Conservation (phyloP, 2,329 filamentous ascomycete genomes). For the Curvularia eragrostidis region DNA sequence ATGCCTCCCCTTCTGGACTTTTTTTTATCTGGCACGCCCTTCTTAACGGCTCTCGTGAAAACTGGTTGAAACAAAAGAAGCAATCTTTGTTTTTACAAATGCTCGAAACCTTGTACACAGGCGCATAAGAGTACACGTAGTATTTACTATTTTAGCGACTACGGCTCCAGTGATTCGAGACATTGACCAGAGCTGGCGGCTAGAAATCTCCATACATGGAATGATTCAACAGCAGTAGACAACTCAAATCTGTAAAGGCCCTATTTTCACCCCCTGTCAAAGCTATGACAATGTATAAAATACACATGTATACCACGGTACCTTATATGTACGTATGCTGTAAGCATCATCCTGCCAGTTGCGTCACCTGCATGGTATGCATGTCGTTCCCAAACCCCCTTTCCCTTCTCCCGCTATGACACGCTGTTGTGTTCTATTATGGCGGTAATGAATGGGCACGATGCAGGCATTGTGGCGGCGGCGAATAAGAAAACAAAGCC, state of each 20-base stretch:
- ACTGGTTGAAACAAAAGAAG: background rate
- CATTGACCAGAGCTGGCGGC: background rate
- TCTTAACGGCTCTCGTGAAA: background rate
- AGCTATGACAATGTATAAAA: background rate
- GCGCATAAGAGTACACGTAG: background rate
- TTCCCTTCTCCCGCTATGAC: background rate
- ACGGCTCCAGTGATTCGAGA: background rate
- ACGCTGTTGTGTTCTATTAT: background rate
- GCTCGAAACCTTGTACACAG: background rate
- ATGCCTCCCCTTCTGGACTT: background rate
- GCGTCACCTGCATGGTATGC: background rate
- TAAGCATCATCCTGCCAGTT: background rate
- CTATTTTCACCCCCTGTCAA: background rate
- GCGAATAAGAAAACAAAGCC: conserved; percentile 1
- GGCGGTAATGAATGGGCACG: background rate
- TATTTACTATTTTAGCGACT: too few relatives aligned
- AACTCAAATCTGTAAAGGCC: background rate
- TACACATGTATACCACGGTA: background rate
- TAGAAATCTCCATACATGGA: background rate
- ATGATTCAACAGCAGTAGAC: background rate
- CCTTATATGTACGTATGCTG: background rate
- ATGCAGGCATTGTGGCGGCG: background rate
- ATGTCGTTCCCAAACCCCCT: background rate
- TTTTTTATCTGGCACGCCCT: background rate
- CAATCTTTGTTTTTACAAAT: background rate